These are phyloP conservation scores for Stenogyne calaminthoides DNA, from an alignment of 305 asterid species.

Conservation along the genomic window DNA sequence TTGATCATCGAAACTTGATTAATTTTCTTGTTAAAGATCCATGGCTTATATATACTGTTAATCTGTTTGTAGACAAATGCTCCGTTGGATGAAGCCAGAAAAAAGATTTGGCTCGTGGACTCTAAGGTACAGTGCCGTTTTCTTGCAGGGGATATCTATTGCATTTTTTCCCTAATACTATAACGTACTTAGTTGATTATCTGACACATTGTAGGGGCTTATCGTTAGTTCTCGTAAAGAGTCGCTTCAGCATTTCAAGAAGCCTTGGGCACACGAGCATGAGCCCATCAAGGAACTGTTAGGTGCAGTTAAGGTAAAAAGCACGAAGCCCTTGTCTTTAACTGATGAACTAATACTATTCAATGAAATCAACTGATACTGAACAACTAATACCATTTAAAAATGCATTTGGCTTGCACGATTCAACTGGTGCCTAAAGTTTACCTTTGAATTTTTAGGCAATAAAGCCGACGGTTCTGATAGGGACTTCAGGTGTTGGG, in stretches of 20 bases:
- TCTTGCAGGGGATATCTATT: background rate
- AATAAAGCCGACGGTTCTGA: slow-evolving; percentile 65
- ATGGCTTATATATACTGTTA: background rate
- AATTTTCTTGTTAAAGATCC: slow-evolving; percentile 3
- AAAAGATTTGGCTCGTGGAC: slow-evolving; percentile 76
- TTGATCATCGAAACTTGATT: background rate
- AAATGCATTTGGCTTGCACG: too few species aligned
- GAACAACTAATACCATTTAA: too few species aligned
- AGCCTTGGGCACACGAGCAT: slow-evolving; percentile 78
- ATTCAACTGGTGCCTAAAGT: too few species aligned
- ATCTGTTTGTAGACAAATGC: slow-evolving; percentile 36
- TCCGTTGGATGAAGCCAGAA: slow-evolving; percentile 56
- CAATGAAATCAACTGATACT: too few species aligned
- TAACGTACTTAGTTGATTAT: background rate
- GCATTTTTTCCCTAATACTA: too few species aligned
- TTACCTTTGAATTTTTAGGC: slow-evolving; percentile 33
- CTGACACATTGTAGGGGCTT: slow-evolving; percentile 45
- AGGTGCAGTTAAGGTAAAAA: slow-evolving; percentile 61
- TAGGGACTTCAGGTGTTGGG: slow-evolving; percentile 79
- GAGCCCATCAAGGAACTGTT: slow-evolving; percentile 54
- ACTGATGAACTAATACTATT: background rate
- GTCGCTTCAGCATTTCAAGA: slow-evolving; percentile 68
- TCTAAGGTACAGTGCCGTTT: slow-evolving; percentile 48
- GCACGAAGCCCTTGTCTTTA: slow-evolving; percentile 4
- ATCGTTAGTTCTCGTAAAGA: slow-evolving; percentile 62